Base-by-base conservation (phyloP, 768 basidiomycete genomes). In the Lentinula detonsa region DNA sequence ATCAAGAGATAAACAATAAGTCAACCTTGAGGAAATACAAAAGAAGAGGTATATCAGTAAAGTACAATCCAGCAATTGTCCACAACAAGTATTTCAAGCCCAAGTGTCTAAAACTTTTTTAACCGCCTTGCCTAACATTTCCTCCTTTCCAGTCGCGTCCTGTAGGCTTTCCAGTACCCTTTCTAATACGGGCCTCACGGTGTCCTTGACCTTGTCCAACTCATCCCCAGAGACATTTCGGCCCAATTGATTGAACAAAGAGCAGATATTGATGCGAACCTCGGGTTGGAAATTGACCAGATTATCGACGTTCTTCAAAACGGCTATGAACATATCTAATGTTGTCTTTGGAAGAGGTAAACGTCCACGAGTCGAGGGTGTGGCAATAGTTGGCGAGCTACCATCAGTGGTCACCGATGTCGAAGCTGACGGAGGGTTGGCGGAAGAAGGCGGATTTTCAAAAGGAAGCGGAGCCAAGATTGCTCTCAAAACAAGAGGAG, bases 241-340 rank as follows among this genome's bases (percentile, higher is more conserved):
- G 37, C 81, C 81, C 18, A 91, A 68, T 64, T 90, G 87, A 43
- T 82, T 77, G 31, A 94, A 72, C 62, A 94, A 78, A 6, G 87
- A 82, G 69, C 90, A 92, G 16, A 85, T 81, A 66, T 94, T 94
- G 31, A 83, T 76, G 51, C 90, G 83, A 61, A 94, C 83, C 74
- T 93, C 92, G 18, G 83, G 74, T n/a, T 87, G 87, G 67, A 85
- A 86, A 62, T 82, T 75, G 62, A 75, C 75, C 0, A 81, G 77
- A 64, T 81, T 79, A 64, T 84, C 78, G 62, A 78, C 71, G 64
- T 86, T 87, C 51, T 78, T 79, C 63, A 95, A 73, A 56, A 86
- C 83, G 46, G 76, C 76, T 50, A 84, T 72, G 57, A 94, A 79
- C 76, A 87, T 85, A 69, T 91, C 90, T 35, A 91, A 75, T 13